Percentiles rank a stretch among this genome's conserved stretches.
phyloP scores from a whole-genome alignment of 805 yeast species.

The Spathaspora gorwiae region DNA sequence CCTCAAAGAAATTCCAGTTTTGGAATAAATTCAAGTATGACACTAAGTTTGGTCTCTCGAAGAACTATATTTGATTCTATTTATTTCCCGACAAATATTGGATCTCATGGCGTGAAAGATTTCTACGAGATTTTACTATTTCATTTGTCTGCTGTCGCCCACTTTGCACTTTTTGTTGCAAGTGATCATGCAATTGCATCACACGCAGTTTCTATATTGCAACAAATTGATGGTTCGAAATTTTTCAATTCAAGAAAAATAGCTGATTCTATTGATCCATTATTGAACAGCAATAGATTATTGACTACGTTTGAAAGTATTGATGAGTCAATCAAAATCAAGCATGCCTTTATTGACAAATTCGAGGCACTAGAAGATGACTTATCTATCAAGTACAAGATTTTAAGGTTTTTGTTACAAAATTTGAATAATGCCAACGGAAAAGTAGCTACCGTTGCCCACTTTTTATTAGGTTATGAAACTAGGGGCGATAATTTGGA shows the following conservation, averaged over 20 bases:
- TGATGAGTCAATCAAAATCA: slow-evolving; percentile 72
- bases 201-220: slow-evolving; percentile 50
- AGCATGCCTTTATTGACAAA: slow-evolving; percentile 68
- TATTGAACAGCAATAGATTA: slow-evolving; percentile 53
- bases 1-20: slow-evolving; percentile 2
- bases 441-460: slow-evolving; percentile 54
- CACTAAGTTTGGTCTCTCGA: slow-evolving; percentile 19
- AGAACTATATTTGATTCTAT: slow-evolving; percentile 24
- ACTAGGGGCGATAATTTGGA: slow-evolving; percentile 41
- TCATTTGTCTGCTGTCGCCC: slow-evolving; percentile 67
- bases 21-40: slow-evolving; percentile 27
- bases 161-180: slow-evolving; percentile 72
- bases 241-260: slow-evolving; percentile 8
- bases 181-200: slow-evolving; percentile 47
- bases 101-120: slow-evolving; percentile 57
- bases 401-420: slow-evolving; percentile 54
- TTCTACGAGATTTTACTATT: slow-evolving; percentile 70
- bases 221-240: slow-evolving; percentile 44
- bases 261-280: slow-evolving; percentile 13
- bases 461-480: slow-evolving; percentile 74
- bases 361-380: slow-evolving; percentile 38
- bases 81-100: slow-evolving; percentile 40
- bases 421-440: slow-evolving; percentile 40
- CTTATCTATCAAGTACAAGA: slow-evolving; percentile 48
- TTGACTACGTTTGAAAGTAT: slow-evolving; percentile 68